Conservation (phyloP, 1,284 basidiomycete species). For the Cutaneotrichosporon arboriforme region DNA sequence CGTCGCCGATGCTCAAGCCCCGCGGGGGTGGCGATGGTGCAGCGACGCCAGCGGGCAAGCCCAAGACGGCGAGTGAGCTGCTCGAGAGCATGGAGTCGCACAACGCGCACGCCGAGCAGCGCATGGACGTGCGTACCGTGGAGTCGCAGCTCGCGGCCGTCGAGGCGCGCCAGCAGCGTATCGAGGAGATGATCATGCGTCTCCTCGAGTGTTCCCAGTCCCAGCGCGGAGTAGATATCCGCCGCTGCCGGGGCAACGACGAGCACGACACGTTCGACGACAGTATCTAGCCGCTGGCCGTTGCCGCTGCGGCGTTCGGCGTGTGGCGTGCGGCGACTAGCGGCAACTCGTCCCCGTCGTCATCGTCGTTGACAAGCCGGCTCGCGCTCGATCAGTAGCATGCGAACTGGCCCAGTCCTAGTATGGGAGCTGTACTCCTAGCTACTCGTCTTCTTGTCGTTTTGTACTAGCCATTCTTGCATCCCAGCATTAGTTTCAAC, state of each 20-base stretch:
- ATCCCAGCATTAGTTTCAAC: too few species aligned
- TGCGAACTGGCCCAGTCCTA: too few species aligned
- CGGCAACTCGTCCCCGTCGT: too few species aligned
- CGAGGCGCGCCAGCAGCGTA: conserved; percentile 37
- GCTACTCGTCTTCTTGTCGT: too few species aligned
- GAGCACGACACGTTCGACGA: conserved; percentile 3
- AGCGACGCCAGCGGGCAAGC: neutral
- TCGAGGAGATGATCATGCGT: conserved; percentile 35
- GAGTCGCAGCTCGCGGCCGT: conserved; percentile 30
- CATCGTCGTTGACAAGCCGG: too few species aligned
- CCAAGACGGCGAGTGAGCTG: conserved; percentile 16
- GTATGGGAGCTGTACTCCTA: too few species aligned
- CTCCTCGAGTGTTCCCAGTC: neutral
- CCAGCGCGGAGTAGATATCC: conserved; percentile 1
- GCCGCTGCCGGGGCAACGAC: neutral
- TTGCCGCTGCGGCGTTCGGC: too few species aligned
- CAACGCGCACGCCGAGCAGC: neutral
- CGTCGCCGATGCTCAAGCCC: neutral
- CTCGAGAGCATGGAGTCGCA: conserved; percentile 14
- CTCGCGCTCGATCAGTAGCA: too few species aligned
- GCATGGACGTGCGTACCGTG: conserved; percentile 4
- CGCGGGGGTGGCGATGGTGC: neutral
- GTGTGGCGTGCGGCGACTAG: too few species aligned
- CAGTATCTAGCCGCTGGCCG: neutral
- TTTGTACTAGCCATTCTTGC: too few species aligned